Percentiles rank a stretch among this genome's conserved stretches.
phyloP scores from a whole-genome alignment of 495 filamentous ascomycete genomes.

The Hyphodiscus hymeniophilus region DNA sequence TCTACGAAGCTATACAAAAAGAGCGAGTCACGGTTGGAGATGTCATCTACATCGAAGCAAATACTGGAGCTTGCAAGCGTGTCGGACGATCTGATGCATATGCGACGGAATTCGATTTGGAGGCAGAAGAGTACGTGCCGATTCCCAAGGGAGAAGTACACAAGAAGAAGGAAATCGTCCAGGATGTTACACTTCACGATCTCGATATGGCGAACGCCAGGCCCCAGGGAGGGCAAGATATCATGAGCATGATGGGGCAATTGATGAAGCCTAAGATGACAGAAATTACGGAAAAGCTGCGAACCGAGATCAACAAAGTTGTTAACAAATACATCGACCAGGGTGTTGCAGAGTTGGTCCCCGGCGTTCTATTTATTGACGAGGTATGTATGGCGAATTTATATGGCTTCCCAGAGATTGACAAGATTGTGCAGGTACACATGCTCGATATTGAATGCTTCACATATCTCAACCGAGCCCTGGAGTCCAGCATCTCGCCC shows the following conservation, averaged over 20 bases:
- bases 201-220: constrained; percentile 93
- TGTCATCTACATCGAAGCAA: constrained; percentile 97
- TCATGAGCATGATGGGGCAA: constrained; percentile 99
- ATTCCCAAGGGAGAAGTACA: constrained; percentile 98
- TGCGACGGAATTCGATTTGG: constrained; percentile 94
- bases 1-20: constrained; percentile 98
- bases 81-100: constrained; percentile 94
- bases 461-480: constrained; percentile 94
- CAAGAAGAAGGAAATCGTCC: constrained; percentile 99
- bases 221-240: constrained; percentile 93
- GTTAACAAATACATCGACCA: constrained; percentile 97
- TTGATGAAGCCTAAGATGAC: constrained; percentile 99
- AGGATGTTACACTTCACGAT: constrained; percentile 95
- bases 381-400: constrained; percentile 53
- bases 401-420: neutral
- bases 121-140: constrained; percentile 97
- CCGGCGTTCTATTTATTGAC: constrained; percentile 95
- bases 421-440: constrained; percentile 56
- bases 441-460: constrained; percentile 99
- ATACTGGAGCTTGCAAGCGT: constrained; percentile 93
- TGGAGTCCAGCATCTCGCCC: constrained; percentile 86
- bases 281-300: constrained; percentile 94
- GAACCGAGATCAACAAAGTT: constrained; percentile 95
- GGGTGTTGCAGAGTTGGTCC: constrained; percentile 94
- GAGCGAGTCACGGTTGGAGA: constrained; percentile 93